Evolutionary conservation across 2,329 filamentous ascomycete genomes (phyloP).

Genomic region (Colletotrichum navitas): DNA sequence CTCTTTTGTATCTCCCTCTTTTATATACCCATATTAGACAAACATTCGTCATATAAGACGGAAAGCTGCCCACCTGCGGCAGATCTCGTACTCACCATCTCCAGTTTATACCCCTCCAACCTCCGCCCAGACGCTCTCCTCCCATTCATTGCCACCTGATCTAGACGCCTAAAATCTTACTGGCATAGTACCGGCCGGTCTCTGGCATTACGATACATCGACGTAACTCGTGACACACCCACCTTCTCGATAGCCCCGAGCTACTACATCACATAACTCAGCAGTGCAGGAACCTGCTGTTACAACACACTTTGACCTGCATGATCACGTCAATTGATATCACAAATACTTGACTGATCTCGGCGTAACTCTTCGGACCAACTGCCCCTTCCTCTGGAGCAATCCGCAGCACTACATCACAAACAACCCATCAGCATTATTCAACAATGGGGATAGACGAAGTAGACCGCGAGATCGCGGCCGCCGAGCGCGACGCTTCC

Average conservation of each 20-base stretch:
- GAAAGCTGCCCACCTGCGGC: conserved; percentile 13
- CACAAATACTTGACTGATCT: conserved; percentile 8
- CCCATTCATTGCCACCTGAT: conserved; percentile 27
- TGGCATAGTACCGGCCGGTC: conserved; percentile 3
- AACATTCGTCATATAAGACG: conserved; percentile 22
- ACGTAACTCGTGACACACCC: conserved; percentile 29
- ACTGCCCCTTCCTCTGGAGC: neutral
- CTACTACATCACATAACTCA: conserved; percentile 24
- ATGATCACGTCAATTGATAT: neutral
- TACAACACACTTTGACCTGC: neutral
- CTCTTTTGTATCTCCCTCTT: conserved; percentile 10
- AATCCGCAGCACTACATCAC: neutral
- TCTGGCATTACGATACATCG: conserved; percentile 26
- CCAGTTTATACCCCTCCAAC: conserved; percentile 35
- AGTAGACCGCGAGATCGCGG: conserved; percentile 66
- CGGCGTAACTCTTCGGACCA: neutral
- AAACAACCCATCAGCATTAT: conserved; percentile 11
- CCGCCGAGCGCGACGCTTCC: conserved; percentile 68
- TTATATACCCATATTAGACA: neutral
- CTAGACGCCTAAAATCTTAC: conserved; percentile 27
- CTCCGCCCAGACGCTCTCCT: conserved; percentile 13
- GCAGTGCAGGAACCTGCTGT: conserved; percentile 16
- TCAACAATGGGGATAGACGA: conserved; percentile 60
- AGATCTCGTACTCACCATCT: conserved; percentile 7
- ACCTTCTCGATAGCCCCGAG: conserved; percentile 17